Evolutionary conservation across 805 yeast species (phyloP), one percentile per base, ranked within the genome.

Genomic region (Cyberlindnera petersonii): DNA sequence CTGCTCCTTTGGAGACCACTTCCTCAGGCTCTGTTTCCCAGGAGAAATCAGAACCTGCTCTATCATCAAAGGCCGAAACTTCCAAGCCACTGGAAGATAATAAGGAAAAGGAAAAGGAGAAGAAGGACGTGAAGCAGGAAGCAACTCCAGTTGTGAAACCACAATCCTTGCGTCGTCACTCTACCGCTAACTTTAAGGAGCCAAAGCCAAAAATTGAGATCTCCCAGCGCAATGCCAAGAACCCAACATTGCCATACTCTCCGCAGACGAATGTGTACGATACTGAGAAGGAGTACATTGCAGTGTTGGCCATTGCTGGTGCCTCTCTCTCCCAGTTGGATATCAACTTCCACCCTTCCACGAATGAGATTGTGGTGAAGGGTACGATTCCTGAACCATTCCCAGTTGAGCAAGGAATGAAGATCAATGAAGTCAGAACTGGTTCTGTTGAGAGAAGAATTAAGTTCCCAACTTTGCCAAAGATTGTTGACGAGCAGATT

Each of bases 261-360:
- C 83, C 84, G 18, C 72, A 74, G 39, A 61, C 77, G 4, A 79
- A 77, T 46, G 70, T 77, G n/a, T 77, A 76, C 47, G 79, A 77
- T 43, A 61, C 65, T 35, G 64, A 65, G 1, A 64, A 64, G 14
- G 58, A 61, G 14, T 78, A 76, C 46, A 52, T 66, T 13, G 68
- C 76, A 10, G 72, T 71, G 1, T 54, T 77, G 10, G 72, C 81
- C 4, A 54, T 78, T 19, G 77, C 84, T n/a, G 84, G 84, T 33
- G 79, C 79, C 3, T 63, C 66, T 23, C 69, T 74, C 17, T 67
- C 69, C 28, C 67, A 72, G 14, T 69, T 78, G 46, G 72, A 71
- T 35, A 68, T 78, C 29, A 79, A 78, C 49, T 77, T 66, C 58
- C 83, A 78, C 49, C 79, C 82, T 26, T 64, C 78, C 2, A 66